Conservation (phyloP, 805 yeast species). For the Saccharomycopsis olivae region DNA sequence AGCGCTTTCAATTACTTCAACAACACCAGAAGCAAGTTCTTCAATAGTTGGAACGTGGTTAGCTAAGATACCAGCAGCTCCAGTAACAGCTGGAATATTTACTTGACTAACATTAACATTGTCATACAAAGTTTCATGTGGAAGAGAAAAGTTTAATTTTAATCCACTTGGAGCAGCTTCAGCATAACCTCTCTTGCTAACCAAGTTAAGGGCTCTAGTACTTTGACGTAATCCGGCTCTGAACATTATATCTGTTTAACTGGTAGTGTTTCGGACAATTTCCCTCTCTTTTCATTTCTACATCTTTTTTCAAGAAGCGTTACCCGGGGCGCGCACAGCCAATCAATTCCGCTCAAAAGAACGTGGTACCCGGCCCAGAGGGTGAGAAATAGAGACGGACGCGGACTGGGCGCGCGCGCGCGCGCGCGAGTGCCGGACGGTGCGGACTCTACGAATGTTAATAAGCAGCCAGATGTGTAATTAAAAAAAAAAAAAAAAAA, state of each 20-base stretch:
- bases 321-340: too few relatives aligned
- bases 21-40: constrained; percentile 91
- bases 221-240: constrained; percentile 43
- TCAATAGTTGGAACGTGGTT: constrained; percentile 97
- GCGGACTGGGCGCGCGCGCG: too few relatives aligned
- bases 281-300: too few relatives aligned
- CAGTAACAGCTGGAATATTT: constrained; percentile 90
- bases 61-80: constrained; percentile 94
- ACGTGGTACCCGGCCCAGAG: too few relatives aligned
- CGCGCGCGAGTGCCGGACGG: too few relatives aligned
- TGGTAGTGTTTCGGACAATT: constrained; percentile 17
- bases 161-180: constrained; percentile 68
- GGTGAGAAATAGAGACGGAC: too few relatives aligned
- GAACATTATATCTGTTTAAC: too few relatives aligned
- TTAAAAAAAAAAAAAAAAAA: too few relatives aligned
- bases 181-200: constrained; percentile 79
- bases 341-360: too few relatives aligned
- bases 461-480: too few relatives aligned
- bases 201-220: constrained; percentile 43
- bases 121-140: constrained; percentile 61
- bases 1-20: constrained; percentile 77
- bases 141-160: constrained; percentile 83
- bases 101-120: constrained; percentile 54
- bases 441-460: too few relatives aligned
- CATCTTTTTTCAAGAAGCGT: too few relatives aligned